Evolutionary conservation across 176 grass and related monocot species (phyloP).

Genomic region (Phyllostachys edulis): DNA sequence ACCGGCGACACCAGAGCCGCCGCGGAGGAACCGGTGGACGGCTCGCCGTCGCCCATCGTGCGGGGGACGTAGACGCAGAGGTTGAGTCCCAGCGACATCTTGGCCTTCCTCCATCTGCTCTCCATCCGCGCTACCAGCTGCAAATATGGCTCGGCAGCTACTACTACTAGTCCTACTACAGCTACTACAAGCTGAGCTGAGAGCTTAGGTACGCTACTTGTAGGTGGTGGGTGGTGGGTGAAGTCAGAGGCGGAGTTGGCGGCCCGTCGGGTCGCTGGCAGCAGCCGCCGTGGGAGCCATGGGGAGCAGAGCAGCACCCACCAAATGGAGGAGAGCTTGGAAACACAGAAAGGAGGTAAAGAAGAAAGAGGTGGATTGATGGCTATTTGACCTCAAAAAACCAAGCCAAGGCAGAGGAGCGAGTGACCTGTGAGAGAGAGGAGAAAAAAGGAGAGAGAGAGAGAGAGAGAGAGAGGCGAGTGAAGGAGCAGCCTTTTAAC

Average conservation of each 20-base stretch:
- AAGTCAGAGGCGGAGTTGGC: slow-evolving; percentile 23
- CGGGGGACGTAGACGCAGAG: slow-evolving; percentile 83
- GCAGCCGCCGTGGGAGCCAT: slow-evolving; percentile 36
- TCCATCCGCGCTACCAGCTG: slow-evolving; percentile 41
- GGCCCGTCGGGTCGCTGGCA: slow-evolving; percentile 26
- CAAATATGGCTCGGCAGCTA: not conserved
- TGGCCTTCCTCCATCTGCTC: slow-evolving; percentile 90
- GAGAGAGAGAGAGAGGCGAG: not conserved
- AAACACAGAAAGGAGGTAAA: slow-evolving; percentile 22
- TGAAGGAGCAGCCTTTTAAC: slow-evolving; percentile 45
- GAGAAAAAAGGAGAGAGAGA: not conserved
- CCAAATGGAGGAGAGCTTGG: slow-evolving; percentile 18
- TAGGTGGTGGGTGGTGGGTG: slow-evolving; percentile 27
- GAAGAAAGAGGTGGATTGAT: slow-evolving; percentile 25
- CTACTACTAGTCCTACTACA: not conserved
- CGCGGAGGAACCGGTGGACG: slow-evolving; percentile 36
- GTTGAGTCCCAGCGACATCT: slow-evolving; percentile 82
- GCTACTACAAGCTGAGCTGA: not conserved
- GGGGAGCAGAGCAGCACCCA: not conserved
- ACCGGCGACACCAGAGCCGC: slow-evolving; percentile 57
- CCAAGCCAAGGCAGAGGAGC: not conserved
- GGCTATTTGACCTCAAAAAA: slow-evolving; percentile 50
- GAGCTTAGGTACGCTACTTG: slow-evolving; percentile 13
- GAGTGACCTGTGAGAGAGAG: not conserved
- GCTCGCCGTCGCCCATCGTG: slow-evolving; percentile 53